A percentile compares a stretch with the other conserved stretches of the same genome.
Evolutionary conservation across 1,284 basidiomycete genomes (phyloP).

Genomic region (Leccinum pachyderme): DNA sequence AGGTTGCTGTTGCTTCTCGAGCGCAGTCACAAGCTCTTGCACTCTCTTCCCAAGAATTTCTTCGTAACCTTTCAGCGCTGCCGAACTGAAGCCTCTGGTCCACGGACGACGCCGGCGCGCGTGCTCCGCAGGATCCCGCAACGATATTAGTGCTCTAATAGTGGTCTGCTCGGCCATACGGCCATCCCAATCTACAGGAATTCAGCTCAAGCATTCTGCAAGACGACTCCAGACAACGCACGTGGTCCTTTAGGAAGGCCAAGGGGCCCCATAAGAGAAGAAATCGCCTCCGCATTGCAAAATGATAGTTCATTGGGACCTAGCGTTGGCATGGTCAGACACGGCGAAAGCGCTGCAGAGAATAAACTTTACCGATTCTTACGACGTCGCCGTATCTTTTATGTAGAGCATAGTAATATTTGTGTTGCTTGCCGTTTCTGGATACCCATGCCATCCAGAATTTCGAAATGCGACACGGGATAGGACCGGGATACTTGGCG

Average conservation of each 20-base stretch:
- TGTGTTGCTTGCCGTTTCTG: constrained; percentile 33
- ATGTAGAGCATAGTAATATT: constrained; percentile 33
- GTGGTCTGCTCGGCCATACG: constrained; percentile 30
- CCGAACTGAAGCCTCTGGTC: constrained; percentile 49
- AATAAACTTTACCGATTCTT: constrained; percentile 30
- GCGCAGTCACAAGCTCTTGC: constrained; percentile 38
- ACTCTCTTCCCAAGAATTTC: constrained; percentile 40
- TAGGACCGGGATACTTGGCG: constrained; percentile 34
- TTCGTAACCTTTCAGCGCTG: constrained; percentile 53
- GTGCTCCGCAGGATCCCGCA: constrained; percentile 41
- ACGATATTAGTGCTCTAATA: constrained; percentile 31
- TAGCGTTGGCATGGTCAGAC: constrained; percentile 2
- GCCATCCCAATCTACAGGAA: constrained; percentile 33
- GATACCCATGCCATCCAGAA: constrained; percentile 38
- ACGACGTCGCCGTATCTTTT: constrained; percentile 38
- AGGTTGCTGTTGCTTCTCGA: constrained; percentile 35
- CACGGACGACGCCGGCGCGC: constrained; percentile 49
- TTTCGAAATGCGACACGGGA: constrained; percentile 34
- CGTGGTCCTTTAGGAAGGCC: constrained; percentile 54
- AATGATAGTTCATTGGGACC: constrained; percentile 60
- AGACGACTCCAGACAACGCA: constrained; percentile 27
- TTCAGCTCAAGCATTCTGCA: constrained; percentile 8
- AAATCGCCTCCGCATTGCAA: constrained; percentile 40
- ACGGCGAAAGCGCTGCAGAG: not conserved
- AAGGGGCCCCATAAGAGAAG: constrained; percentile 43